Evolutionary conservation across 164 flowering plant species (phyloP), one percentile per base, ranked within the genome.

Genomic region (Vitis riparia): DNA sequence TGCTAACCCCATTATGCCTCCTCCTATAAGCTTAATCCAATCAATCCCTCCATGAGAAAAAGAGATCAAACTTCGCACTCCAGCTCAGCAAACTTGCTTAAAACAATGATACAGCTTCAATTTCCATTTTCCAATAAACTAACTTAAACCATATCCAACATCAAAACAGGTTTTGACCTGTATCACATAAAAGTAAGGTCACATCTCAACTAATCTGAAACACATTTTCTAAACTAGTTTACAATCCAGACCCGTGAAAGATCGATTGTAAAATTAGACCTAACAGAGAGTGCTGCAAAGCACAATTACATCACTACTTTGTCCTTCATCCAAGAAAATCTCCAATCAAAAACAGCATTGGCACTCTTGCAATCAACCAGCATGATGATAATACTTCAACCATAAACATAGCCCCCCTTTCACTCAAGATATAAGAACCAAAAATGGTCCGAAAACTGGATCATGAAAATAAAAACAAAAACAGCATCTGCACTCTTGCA

Each of bases 21-120:
- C 61, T 51, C 51, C 51, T 13, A 55, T 56, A 44, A 66, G 19
- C n/a, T 29, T 7, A 63, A 73, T 63, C 49, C 66, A 57, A 62
- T 5, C 56, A 61, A n/a, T 62, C 57, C 55, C 56, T 48, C 62
- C 47, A 23, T 27, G 19, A 51, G 63, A 12, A 4, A 66, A 60
- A 59, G 51, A 5, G 37, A 14, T 11, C 13, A 32, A 17, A 23
- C 11, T 15, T 9, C 12, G 37, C 8, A 63, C 50, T 19, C 17
- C 29, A 10, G 56, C 44, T 51, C 51, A 67, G 32, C n/a, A 64
- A 29, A 23, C 29, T 52, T 16, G 48, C 37, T 11, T 14, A 57
- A 9, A 47, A 56, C 2, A 51, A 27, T 4, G n/a, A 51, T 60
- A 60, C 32, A 50, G 48, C 65, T 53, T 56, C 64, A 29, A 68